These are phyloP conservation scores for Cymbidium sinense DNA, from an alignment of 106 monocot species.

Conservation along the genomic window DNA sequence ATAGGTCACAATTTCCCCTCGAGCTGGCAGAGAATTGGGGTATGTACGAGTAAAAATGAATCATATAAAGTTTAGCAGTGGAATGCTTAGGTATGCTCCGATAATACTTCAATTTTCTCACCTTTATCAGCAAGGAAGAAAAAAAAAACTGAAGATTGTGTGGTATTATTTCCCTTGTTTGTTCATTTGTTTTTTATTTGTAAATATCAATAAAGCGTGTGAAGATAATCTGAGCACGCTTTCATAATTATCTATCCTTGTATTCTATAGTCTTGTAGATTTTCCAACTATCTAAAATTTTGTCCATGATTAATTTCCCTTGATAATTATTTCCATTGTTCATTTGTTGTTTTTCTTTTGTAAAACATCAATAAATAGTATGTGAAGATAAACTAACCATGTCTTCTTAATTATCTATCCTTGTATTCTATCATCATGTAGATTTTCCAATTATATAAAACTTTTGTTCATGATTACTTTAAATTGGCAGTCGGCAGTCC, in stretches of 20 bases:
- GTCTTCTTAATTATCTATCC: background rate
- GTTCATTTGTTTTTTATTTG: background rate
- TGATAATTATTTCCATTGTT: background rate
- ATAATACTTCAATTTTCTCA: background rate
- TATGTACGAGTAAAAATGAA: constrained; percentile 89
- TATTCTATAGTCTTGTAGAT: background rate
- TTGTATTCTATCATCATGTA: background rate
- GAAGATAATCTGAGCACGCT: background rate
- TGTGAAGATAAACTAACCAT: background rate
- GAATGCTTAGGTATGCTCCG: constrained; percentile 65
- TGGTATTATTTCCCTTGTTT: background rate
- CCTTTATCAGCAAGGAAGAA: background rate
- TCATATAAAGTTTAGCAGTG: constrained; percentile 69
- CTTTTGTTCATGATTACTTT: constrained; percentile 7
- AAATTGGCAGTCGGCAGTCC: constrained; percentile 51
- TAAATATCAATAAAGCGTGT: background rate
- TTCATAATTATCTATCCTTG: background rate
- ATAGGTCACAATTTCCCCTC: constrained; percentile 77
- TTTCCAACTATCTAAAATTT: background rate
- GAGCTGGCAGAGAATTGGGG: constrained; percentile 89
- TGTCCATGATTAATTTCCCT: background rate
- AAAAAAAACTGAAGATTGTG: background rate
- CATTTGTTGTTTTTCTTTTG: background rate
- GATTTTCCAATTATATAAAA: background rate
- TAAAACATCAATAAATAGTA: background rate